Evolutionary conservation across 1,284 basidiomycete genomes (phyloP).

Genomic region (Rhodotorula glutinis): DNA sequence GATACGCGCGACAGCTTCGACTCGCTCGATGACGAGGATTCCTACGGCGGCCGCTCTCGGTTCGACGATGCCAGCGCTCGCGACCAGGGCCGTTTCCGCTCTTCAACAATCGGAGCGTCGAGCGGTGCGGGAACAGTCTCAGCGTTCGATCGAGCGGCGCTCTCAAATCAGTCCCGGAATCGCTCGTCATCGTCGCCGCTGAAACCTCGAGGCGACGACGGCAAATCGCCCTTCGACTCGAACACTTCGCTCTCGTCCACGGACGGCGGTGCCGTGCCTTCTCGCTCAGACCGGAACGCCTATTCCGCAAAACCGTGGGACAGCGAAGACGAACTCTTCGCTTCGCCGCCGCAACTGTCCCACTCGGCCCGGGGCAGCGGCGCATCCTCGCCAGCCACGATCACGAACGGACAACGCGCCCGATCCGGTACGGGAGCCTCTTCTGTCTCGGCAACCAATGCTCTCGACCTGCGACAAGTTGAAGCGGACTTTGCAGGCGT

Average conservation of each 20-base stretch:
- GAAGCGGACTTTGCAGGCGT: slow-evolving; percentile 27
- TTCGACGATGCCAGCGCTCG: neutral
- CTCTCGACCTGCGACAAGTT: slow-evolving; percentile 30
- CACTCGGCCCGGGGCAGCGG: neutral
- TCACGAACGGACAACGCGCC: neutral
- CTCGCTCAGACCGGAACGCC: neutral
- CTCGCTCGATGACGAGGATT: slow-evolving; percentile 16
- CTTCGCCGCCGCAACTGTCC: neutral
- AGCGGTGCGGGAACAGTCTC: neutral
- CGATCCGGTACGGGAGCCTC: neutral
- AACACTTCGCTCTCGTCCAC: neutral
- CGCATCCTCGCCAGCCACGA: neutral
- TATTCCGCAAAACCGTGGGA: slow-evolving; percentile 29
- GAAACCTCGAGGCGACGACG: neutral
- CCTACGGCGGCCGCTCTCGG: neutral
- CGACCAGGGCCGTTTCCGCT: neutral
- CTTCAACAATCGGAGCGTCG: neutral
- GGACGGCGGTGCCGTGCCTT: neutral
- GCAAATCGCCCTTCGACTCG: neutral
- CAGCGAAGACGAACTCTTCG: slow-evolving; percentile 28
- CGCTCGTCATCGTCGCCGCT: slow-evolving; percentile 5
- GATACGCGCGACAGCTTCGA: slow-evolving; percentile 22
- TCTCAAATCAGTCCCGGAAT: slow-evolving; percentile 1
- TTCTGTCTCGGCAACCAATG: neutral
- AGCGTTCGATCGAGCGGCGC: slow-evolving; percentile 3